Evolutionary conservation across 2,329 filamentous ascomycete genomes (phyloP).

Genomic region (Monosporascus sp.): DNA sequence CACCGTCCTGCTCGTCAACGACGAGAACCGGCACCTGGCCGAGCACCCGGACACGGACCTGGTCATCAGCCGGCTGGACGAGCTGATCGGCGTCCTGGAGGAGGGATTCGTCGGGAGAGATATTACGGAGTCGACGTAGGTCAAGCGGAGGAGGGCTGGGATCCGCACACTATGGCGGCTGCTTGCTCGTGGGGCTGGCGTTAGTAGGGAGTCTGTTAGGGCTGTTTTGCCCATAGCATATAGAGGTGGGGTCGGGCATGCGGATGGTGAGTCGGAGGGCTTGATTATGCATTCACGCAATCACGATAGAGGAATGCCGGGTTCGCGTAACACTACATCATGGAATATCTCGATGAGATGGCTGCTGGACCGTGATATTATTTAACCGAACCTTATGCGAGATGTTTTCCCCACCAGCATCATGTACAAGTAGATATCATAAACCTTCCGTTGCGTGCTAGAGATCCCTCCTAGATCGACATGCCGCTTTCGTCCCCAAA

Average conservation of each 20-base stretch:
- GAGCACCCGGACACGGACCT: slow-evolving; percentile 73
- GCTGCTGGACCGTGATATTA: background rate
- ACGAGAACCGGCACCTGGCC: slow-evolving; percentile 67
- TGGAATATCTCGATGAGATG: too few species aligned
- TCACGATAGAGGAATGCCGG: too few species aligned
- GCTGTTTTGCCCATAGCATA: too few species aligned
- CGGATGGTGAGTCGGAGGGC: too few species aligned
- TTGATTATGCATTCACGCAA: too few species aligned
- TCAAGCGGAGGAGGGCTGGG: background rate
- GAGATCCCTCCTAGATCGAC: background rate
- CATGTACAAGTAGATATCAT: background rate
- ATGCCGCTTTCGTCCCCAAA: background rate
- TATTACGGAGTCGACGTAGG: slow-evolving; percentile 4
- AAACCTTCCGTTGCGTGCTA: background rate
- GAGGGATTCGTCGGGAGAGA: slow-evolving; percentile 60
- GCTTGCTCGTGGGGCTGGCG: too few species aligned
- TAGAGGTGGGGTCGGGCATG: too few species aligned
- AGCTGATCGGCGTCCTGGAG: slow-evolving; percentile 71
- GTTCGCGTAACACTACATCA: too few species aligned
- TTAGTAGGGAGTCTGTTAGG: too few species aligned
- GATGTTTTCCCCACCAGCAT: background rate
- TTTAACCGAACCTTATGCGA: background rate
- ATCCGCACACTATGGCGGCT: too few species aligned
- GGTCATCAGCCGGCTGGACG: slow-evolving; percentile 66
- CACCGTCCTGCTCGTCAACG: slow-evolving; percentile 82